Conservation (phyloP, 768 basidiomycete genomes). For the Russula sp. region DNA sequence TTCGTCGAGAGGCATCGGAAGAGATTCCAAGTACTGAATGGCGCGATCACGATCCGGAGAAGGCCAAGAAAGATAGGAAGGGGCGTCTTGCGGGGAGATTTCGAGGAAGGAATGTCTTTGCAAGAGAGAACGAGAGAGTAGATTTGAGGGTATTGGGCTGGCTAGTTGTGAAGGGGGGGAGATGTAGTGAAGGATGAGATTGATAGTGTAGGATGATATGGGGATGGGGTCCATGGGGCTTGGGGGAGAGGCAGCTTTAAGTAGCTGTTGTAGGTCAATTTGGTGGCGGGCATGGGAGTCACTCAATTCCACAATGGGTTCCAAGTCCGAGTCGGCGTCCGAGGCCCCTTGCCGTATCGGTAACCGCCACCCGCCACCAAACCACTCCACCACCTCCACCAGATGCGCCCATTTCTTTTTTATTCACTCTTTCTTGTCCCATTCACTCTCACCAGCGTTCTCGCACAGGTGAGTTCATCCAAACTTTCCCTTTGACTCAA, state of each 20-base stretch:
- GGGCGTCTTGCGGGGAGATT: conserved; percentile 41
- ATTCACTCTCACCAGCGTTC: conserved; percentile 26
- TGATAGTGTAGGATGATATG: conserved; percentile 35
- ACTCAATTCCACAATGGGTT: no score
- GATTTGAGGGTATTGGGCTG: conserved; percentile 48
- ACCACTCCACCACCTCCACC: neutral
- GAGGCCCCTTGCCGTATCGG: neutral
- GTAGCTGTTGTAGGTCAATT: neutral
- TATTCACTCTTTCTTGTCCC: conserved; percentile 29
- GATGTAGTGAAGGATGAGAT: conserved; percentile 51
- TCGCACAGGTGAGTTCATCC: conserved; percentile 29
- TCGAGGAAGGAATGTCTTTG: conserved; percentile 61
- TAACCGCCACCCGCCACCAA: neutral
- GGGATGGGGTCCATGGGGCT: conserved; percentile 31
- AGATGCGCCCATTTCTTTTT: conserved; percentile 1
- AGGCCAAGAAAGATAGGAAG: conserved; percentile 66
- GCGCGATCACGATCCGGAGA: conserved; percentile 31
- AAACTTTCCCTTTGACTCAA: neutral
- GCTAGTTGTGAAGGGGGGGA: conserved; percentile 41
- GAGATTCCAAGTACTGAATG: conserved; percentile 39
- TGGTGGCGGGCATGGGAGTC: neutral
- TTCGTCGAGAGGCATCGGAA: conserved; percentile 27
- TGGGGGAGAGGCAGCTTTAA: neutral
- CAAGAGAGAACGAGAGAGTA: conserved; percentile 50
- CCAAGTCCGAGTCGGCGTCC: neutral